A percentile compares a stretch with the other conserved stretches of the same genome.
Conservation (phyloP, 257 asterid species). For the Fraxinus americana region DNA sequence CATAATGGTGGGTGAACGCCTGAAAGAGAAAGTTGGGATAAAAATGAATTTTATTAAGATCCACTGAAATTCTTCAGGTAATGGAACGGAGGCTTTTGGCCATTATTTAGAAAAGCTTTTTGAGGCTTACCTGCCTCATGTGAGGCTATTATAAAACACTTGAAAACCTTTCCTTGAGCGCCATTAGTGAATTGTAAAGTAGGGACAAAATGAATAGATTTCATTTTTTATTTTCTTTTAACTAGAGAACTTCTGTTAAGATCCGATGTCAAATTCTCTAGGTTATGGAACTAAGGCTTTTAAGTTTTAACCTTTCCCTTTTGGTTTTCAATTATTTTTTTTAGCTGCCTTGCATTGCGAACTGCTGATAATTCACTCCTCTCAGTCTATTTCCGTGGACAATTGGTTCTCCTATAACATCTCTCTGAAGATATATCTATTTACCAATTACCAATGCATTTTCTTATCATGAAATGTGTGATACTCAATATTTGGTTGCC, state of each 20-base stretch:
- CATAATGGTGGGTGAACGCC: neutral
- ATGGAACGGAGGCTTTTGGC: neutral
- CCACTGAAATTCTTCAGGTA: neutral
- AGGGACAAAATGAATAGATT: neutral
- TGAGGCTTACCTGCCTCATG: neutral
- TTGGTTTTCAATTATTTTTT: neutral
- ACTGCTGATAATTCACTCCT: neutral
- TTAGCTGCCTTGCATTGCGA: neutral
- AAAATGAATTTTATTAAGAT: neutral
- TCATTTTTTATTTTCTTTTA: neutral
- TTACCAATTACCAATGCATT: neutral
- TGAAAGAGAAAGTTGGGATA: neutral
- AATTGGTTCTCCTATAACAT: slow-evolving; percentile 11
- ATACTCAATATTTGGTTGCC: neutral
- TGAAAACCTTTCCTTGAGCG: neutral
- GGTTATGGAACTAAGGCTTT: neutral
- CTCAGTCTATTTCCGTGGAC: neutral
- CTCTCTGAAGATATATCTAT: neutral
- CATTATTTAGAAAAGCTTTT: neutral
- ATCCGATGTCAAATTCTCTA: neutral
- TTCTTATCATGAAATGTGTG: neutral
- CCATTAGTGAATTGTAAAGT: neutral
- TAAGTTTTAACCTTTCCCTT: neutral
- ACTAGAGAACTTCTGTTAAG: neutral
- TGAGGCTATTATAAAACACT: too few relatives aligned